A percentile compares a stretch with the other conserved stretches of the same genome.
Conservation (phyloP, 2,329 filamentous ascomycete species). For the Triangularia verruculosa region DNA sequence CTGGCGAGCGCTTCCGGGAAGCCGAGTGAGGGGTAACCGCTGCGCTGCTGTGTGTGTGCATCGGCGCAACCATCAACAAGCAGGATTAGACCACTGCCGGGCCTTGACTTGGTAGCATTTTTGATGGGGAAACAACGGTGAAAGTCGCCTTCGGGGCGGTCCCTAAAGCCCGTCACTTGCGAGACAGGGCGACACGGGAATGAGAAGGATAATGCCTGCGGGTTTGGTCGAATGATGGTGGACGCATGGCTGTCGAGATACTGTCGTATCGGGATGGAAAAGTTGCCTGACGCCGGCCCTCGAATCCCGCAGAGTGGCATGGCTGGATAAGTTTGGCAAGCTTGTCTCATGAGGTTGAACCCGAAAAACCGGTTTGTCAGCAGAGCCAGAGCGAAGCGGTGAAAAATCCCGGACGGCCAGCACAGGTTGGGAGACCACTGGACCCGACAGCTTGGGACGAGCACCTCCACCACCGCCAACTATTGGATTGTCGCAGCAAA, state of each 20-base stretch:
- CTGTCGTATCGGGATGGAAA: neutral
- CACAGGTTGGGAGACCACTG: conserved; percentile 9
- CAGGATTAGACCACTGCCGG: neutral
- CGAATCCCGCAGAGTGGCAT: conserved; percentile 2
- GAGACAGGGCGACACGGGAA: neutral
- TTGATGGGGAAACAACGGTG: neutral
- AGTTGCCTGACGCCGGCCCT: conserved; percentile 6
- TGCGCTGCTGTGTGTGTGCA: neutral
- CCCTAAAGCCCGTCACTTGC: neutral
- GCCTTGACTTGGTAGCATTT: neutral
- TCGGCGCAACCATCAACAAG: neutral
- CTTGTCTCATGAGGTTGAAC: conserved; percentile 1
- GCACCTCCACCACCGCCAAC: conserved; percentile 4
- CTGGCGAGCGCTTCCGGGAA: neutral
- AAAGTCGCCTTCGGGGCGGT: neutral
- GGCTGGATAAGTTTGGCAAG: neutral
- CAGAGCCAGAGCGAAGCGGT: conserved; percentile 6
- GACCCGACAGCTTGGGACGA: conserved; percentile 27
- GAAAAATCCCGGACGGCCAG: conserved; percentile 4
- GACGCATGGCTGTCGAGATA: neutral
- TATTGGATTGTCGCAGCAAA: conserved; percentile 5
- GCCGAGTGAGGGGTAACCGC: conserved; percentile 1
- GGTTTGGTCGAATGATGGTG: neutral
- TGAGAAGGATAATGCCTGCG: neutral
- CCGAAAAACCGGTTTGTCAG: neutral